A percentile compares a stretch with the other conserved stretches of the same genome.
Conservation (phyloP, 2,329 filamentous ascomycete genomes). For the Cercospora berteroae region DNA sequence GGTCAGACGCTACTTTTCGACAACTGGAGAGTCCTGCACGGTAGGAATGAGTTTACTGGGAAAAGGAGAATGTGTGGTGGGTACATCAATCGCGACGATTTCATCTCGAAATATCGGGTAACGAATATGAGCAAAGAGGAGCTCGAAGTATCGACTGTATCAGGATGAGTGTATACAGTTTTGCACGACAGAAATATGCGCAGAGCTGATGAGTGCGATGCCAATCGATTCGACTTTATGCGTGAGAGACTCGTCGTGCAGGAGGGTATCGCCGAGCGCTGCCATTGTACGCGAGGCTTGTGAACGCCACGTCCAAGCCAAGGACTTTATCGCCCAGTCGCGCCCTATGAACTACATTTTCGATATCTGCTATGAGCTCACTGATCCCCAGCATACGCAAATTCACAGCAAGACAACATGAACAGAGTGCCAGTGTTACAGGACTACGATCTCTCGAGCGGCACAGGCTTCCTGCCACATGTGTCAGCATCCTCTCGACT, state of each 20-base stretch:
- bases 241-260: not conserved
- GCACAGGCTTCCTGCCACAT: not conserved
- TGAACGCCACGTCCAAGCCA: not conserved
- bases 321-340: not conserved
- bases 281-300: not conserved
- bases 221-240: not conserved
- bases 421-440: not conserved
- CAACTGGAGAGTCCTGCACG: conserved; percentile 93
- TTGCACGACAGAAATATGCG: not conserved
- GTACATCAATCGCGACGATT: conserved; percentile 82
- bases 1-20: conserved; percentile 84
- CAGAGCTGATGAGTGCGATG: not conserved
- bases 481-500: not conserved
- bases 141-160: conserved; percentile 35
- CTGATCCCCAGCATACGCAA: not conserved
- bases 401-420: not conserved
- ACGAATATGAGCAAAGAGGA: conserved; percentile 56
- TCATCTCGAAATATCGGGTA: conserved; percentile 70
- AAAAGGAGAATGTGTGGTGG: conserved; percentile 84
- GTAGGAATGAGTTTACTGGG: conserved; percentile 77
- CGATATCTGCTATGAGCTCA: not conserved
- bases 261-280: not conserved
- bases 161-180: conserved; percentile 22
- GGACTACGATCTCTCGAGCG: not conserved
- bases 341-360: not conserved